A percentile compares a stretch with the other conserved stretches of the same genome.
phyloP scores from a whole-genome alignment of 495 filamentous ascomycete species.

The Astrothelium macrocarpum region DNA sequence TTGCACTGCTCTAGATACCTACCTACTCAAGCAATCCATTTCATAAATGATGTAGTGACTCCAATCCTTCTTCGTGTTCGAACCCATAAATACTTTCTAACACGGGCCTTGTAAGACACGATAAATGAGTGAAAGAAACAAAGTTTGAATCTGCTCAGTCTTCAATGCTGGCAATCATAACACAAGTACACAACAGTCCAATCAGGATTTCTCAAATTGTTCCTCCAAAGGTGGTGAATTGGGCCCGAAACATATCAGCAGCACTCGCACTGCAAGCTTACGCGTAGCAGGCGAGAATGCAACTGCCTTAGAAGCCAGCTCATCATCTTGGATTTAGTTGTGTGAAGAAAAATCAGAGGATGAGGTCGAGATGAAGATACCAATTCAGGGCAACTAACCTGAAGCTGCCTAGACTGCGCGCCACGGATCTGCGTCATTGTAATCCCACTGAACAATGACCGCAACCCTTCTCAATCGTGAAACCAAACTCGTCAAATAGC shows the following conservation, averaged over 20 bases:
- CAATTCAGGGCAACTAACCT: background rate
- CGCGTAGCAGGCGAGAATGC: constrained; percentile 32
- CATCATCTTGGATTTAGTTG: constrained; percentile 45
- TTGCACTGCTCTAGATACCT: no score
- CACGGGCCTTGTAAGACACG: no score
- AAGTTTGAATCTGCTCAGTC: no score
- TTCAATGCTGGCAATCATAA: background rate
- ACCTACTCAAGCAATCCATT: no score
- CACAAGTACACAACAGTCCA: constrained; percentile 31
- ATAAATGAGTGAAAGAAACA: no score
- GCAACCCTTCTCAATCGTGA: no score
- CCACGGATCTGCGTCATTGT: no score
- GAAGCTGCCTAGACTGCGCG: background rate
- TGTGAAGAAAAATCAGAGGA: constrained; percentile 24
- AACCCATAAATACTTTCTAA: no score
- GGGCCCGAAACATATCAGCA: constrained; percentile 41
- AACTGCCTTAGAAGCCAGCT: constrained; percentile 35
- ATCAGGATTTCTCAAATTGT: constrained; percentile 41
- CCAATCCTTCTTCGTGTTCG: no score
- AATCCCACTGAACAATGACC: no score
- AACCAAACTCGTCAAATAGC: background rate
- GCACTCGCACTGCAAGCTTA: constrained; percentile 32
- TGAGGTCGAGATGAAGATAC: background rate
- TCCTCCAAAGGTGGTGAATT: constrained; percentile 37
- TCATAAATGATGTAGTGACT: no score